Percentiles rank a stretch among this genome's conserved stretches.
Conservation (phyloP, 805 yeast species). For the Candida verbasci region DNA sequence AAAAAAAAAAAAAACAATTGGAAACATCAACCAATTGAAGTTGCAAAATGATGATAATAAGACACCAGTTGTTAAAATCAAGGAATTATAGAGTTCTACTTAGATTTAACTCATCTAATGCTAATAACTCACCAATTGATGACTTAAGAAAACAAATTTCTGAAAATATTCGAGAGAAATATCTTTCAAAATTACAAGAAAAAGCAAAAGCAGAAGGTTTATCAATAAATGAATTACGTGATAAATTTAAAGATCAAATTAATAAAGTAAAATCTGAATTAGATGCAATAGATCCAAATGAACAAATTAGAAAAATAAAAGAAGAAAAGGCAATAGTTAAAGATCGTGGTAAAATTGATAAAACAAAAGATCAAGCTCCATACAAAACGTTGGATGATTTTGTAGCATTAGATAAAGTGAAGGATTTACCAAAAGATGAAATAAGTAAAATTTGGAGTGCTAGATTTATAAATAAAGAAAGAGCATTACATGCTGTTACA, state of each 20-base stretch:
- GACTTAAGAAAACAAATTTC: too few relatives aligned
- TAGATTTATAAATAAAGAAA: conserved; percentile 60
- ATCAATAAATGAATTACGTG: conserved; percentile 55
- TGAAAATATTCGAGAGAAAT: conserved; percentile 15
- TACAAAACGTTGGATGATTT: conserved; percentile 70
- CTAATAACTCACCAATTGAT: too few relatives aligned
- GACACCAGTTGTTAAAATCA: background rate
- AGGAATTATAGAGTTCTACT: background rate
- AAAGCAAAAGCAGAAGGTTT: conserved; percentile 34
- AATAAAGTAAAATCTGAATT: conserved; percentile 52
- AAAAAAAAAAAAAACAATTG: background rate
- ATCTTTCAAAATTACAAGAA: conserved; percentile 28
- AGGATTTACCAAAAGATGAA: conserved; percentile 53
- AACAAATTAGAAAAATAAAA: conserved; percentile 58
- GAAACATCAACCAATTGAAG: too few relatives aligned
- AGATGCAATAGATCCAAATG: conserved; percentile 63
- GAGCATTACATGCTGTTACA: conserved; percentile 62
- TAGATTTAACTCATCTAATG: conserved; percentile 6
- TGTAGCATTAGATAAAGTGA: conserved; percentile 64
- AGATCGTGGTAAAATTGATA: conserved; percentile 30
- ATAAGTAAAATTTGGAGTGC: conserved; percentile 87
- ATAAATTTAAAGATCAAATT: conserved; percentile 57
- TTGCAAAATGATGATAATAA: background rate
- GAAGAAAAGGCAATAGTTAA: conserved; percentile 26
- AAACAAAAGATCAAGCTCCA: conserved; percentile 41